Conservation (phyloP, 176 grass and related monocot species). For the Aegilops bicornis region DNA sequence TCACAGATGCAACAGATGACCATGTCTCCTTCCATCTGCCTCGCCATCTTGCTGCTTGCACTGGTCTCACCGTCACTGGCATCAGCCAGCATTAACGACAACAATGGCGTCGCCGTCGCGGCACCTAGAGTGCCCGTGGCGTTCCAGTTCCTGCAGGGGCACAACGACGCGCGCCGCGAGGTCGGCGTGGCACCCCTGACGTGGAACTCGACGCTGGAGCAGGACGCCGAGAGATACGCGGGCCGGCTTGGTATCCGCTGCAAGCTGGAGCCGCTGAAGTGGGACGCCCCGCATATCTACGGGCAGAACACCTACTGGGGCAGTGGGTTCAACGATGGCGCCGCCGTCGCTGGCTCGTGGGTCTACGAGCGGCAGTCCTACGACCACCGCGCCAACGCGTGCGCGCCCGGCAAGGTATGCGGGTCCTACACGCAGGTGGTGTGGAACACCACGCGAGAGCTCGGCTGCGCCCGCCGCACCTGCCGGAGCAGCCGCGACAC, state of each 20-base stretch:
- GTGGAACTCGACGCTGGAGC: constrained; percentile 27
- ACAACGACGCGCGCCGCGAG: constrained; percentile 16
- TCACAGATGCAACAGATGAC: neutral
- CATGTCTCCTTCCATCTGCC: neutral
- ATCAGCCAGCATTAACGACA: neutral
- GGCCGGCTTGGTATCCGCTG: neutral
- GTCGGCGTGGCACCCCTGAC: neutral
- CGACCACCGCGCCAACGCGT: neutral
- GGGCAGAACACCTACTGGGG: constrained; percentile 9
- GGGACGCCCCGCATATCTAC: no score
- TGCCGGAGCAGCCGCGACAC: constrained; percentile 5
- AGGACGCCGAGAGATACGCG: neutral
- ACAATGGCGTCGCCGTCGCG: neutral
- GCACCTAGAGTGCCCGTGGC: neutral
- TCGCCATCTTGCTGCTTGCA: neutral
- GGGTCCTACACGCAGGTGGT: neutral
- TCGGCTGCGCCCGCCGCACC: neutral
- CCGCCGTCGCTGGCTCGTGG: neutral
- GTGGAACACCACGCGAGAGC: neutral
- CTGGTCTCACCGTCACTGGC: neutral
- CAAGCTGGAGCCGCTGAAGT: neutral
- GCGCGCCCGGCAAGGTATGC: constrained; percentile 5
- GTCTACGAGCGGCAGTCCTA: constrained; percentile 12
- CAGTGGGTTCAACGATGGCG: neutral
- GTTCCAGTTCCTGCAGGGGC: constrained; percentile 17